A percentile compares a stretch with the other conserved stretches of the same genome.
Conservation (phyloP, 208 protist species). For the Trypanosoma lewisi region DNA sequence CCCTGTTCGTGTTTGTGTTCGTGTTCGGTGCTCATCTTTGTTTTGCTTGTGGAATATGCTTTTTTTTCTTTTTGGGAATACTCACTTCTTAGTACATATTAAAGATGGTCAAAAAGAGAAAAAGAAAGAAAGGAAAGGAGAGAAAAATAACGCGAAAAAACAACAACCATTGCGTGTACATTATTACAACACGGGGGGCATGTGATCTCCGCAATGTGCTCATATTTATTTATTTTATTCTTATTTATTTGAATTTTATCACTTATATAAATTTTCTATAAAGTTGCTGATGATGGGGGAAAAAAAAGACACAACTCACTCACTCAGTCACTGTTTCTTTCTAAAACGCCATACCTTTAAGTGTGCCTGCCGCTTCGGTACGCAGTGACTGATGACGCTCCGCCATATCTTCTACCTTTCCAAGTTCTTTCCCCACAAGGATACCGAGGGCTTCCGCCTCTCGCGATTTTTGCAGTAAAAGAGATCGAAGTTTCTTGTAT, state of each 20-base stretch:
- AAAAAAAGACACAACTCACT: neutral
- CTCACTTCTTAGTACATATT: too few species aligned
- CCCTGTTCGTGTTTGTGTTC: too few species aligned
- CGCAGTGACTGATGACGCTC: conserved; percentile 54
- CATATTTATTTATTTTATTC: too few species aligned
- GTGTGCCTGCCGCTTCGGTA: neutral
- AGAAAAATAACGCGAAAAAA: neutral
- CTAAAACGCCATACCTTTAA: conserved; percentile 21
- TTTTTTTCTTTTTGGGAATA: too few species aligned
- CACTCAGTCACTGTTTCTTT: neutral
- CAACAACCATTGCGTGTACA: neutral
- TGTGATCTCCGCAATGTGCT: too few species aligned
- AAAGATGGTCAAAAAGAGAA: neutral
- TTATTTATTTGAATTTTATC: too few species aligned
- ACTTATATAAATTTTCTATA: too few species aligned
- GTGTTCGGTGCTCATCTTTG: too few species aligned
- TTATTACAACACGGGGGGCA: neutral
- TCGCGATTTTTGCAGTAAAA: conserved; percentile 59
- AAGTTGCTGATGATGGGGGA: too few species aligned
- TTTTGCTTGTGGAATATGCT: too few species aligned
- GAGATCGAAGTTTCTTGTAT: conserved; percentile 59
- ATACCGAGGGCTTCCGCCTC: conserved; percentile 64
- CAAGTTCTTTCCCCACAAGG: conserved; percentile 75
- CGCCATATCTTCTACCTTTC: conserved; percentile 59
- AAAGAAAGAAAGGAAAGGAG: neutral